Percentiles rank a stretch among this genome's conserved stretches.
These are phyloP conservation scores for Sclerotinia sclerotiorum DNA, from an alignment of 2,329 filamentous ascomycete genomes.

Conservation along the genomic window DNA sequence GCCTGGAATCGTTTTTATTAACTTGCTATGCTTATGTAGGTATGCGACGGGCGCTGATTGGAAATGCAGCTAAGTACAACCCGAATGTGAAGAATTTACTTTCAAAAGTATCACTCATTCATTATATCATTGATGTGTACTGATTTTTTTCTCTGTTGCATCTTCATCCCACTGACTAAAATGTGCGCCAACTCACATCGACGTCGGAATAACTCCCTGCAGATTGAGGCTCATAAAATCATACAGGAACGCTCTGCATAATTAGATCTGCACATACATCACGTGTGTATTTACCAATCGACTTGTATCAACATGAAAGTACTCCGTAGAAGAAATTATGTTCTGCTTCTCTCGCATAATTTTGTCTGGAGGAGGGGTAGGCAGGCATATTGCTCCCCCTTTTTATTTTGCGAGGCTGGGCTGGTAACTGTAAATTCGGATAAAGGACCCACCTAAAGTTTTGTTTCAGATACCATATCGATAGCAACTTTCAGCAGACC, in stretches of 20 bases:
- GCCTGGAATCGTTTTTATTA: background rate
- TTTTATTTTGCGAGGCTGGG: background rate
- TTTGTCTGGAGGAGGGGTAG: background rate
- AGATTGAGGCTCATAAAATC: no score
- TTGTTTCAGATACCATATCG: background rate
- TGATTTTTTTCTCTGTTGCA: background rate
- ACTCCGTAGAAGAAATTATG: background rate
- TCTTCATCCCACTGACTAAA: background rate
- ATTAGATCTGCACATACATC: background rate
- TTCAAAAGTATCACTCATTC: background rate
- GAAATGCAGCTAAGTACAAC: background rate
- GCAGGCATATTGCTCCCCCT: background rate
- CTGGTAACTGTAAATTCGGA: background rate
- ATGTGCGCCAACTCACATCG: background rate
- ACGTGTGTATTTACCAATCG: background rate
- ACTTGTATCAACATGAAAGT: background rate
- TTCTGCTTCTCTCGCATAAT: background rate
- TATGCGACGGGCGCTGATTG: background rate
- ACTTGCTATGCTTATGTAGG: background rate
- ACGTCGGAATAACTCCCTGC: background rate
- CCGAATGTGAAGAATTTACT: background rate
- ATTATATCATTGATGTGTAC: background rate
- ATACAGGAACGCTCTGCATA: background rate
- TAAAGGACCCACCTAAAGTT: background rate
- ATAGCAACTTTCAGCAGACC: background rate